Percentiles rank a stretch among this genome's conserved stretches.
Evolutionary conservation across 1,139 yeast species (phyloP).

Genomic region (Lodderomyces jiufengensis): DNA sequence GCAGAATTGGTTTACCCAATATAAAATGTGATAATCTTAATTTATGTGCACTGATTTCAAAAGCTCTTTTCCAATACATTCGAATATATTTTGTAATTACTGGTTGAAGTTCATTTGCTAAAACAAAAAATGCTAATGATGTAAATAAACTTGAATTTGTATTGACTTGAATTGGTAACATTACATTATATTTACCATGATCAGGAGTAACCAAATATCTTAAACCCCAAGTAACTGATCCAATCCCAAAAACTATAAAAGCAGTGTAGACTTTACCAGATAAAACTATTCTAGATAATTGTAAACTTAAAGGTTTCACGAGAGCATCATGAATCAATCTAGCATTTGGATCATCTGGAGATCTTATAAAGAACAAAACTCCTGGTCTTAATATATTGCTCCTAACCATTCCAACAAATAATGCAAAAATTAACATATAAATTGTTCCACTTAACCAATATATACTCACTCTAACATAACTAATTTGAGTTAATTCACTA

Average conservation of each 20-base stretch:
- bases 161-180: conserved; percentile 26
- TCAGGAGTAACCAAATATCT: conserved; percentile 32
- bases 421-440: conserved; percentile 85
- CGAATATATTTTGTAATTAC: conserved; percentile 35
- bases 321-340: conserved; percentile 87
- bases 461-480: conserved; percentile 21
- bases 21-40: conserved; percentile 78
- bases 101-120: conserved; percentile 8
- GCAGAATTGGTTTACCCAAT: conserved; percentile 61
- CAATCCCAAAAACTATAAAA: conserved; percentile 73
- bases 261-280: conserved; percentile 76
- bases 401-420: conserved; percentile 82
- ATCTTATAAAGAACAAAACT: conserved; percentile 82
- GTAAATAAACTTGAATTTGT: conserved; percentile 11
- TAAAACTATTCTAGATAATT: conserved; percentile 67
- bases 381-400: conserved; percentile 76
- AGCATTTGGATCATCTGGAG: conserved; percentile 92
- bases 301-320: conserved; percentile 68
- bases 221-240: conserved; percentile 55
- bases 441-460: conserved; percentile 80
- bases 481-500: conserved; percentile 19
- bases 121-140: conserved; percentile 5
- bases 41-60: conserved; percentile 52
- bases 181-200: conserved; percentile 16
- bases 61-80: conserved; percentile 61